Evolutionary conservation across 2,329 filamentous ascomycete species (phyloP).

Genomic region (Falciphora oryzae): DNA sequence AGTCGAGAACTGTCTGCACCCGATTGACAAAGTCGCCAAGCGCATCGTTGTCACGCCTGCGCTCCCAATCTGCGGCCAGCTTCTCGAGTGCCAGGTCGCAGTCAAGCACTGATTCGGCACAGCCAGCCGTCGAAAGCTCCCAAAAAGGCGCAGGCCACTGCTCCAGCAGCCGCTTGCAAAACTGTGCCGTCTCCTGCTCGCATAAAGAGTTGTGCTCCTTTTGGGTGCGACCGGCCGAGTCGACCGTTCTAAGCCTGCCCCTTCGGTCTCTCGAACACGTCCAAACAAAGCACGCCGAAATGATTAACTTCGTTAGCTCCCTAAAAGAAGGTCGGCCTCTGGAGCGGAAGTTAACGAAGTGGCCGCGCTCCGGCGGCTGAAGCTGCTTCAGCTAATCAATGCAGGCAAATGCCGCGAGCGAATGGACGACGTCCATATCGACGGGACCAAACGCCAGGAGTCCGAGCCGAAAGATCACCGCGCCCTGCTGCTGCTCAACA

Average conservation of each 20-base stretch:
- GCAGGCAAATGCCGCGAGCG: slow-evolving; percentile 38
- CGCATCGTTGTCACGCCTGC: slow-evolving; percentile 37
- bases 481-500: slow-evolving; percentile 9
- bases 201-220: slow-evolving; percentile 24
- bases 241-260: slow-evolving; percentile 14
- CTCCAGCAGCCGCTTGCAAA: slow-evolving; percentile 26
- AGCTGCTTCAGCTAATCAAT: slow-evolving; percentile 32
- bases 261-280: neutral
- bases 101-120: slow-evolving; percentile 33
- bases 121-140: slow-evolving; percentile 12
- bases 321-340: neutral
- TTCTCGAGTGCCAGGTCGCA: slow-evolving; percentile 29
- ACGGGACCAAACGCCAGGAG: slow-evolving; percentile 20
- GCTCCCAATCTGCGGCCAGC: slow-evolving; percentile 40
- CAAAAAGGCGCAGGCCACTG: slow-evolving; percentile 37
- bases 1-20: neutral
- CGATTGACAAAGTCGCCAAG: neutral
- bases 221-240: slow-evolving; percentile 11
- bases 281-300: neutral
- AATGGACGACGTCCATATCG: slow-evolving; percentile 20
- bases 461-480: slow-evolving; percentile 21
- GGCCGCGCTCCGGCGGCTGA: slow-evolving; percentile 21
- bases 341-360: neutral
- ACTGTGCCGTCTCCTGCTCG: slow-evolving; percentile 23
- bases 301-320: neutral